Conservation (phyloP, 108 stramenopile genomes). For the Aurantiochytrium sp. region DNA sequence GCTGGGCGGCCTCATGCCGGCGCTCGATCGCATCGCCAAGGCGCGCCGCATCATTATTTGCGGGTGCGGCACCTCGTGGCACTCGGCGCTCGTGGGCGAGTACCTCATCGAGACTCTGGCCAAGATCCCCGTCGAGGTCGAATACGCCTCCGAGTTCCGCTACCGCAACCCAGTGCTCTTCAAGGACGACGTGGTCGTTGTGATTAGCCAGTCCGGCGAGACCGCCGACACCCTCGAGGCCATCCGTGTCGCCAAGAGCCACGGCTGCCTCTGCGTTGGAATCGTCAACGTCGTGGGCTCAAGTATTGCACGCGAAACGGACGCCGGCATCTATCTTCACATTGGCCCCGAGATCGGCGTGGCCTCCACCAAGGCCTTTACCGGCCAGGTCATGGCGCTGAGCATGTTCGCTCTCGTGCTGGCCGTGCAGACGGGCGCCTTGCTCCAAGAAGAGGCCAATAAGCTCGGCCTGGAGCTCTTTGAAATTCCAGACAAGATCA, state of each 20-base stretch:
- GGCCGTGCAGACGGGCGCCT: neutral
- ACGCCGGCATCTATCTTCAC: conserved; percentile 95
- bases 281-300: conserved; percentile 96
- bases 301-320: conserved; percentile 89
- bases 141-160: conserved; percentile 33
- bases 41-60: conserved; percentile 42
- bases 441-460: neutral
- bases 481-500: neutral
- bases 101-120: conserved; percentile 94
- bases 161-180: conserved; percentile 34
- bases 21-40: neutral
- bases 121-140: conserved; percentile 72
- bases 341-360: conserved; percentile 98
- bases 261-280: conserved; percentile 75
- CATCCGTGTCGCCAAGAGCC: conserved; percentile 73
- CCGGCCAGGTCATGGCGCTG: conserved; percentile 96
- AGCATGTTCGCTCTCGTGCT: conserved; percentile 84
- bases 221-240: conserved; percentile 94
- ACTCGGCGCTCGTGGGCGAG: conserved; percentile 89
- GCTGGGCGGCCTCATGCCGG: conserved; percentile 8
- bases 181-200: conserved; percentile 72
- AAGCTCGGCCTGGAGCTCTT: neutral
- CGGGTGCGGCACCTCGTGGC: conserved; percentile 92
- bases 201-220: conserved; percentile 93
- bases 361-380: conserved; percentile 99